Evolutionary conservation across 2,329 filamentous ascomycete species (phyloP), one percentile per base, ranked within the genome.

Genomic region (Aspergillus neoniger): DNA sequence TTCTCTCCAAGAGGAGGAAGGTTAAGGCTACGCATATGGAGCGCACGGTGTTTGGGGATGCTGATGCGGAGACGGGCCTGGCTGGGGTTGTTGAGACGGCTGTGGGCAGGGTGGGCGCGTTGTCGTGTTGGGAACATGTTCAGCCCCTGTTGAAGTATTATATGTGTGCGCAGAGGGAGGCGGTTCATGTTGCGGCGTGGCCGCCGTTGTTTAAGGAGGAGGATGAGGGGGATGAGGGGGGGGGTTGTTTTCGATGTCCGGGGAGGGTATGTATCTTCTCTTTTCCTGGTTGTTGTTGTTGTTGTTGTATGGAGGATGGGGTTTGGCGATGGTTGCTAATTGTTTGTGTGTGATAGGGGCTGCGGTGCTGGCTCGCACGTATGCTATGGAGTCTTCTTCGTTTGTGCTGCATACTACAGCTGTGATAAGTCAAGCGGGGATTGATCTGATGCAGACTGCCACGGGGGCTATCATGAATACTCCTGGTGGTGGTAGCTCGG

Each of bases 21-120:
- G 73, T 84, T 64, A 84, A 84, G 69, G 78, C 81, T 0, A 84
- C 81, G 0, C 81, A 84, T 59, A 79, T 84, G 73, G 82, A 84
- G 67, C 76, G 80, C 0, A 80, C 79, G 2, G 62, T 84, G 15
- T 85, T 79, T 28, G 82, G 81, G 1, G 82, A 84, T 39, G 78
- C 77, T 0, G 69, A 70, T 0, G 77, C 73, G 1, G 65, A 73
- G 3, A 75, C 72, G 9, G 23, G 23, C 7, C 65, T 83, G 4
- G 66, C 69, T 8, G 77, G 71, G 32, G 81, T 83, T 1, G 76
- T 71, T 1, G 72, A 79, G 1, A 30, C 30, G 65, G 74, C 25
- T 65, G 74, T 60, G 76, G 80, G 77, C 1, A 60, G 64, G 7
- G 73, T 83, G n/a, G 81, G 81, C 2, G 72, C 69, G 1, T 67